Conservation (phyloP, 2,329 filamentous ascomycete genomes). For the Cladophialophora chaetospira region DNA sequence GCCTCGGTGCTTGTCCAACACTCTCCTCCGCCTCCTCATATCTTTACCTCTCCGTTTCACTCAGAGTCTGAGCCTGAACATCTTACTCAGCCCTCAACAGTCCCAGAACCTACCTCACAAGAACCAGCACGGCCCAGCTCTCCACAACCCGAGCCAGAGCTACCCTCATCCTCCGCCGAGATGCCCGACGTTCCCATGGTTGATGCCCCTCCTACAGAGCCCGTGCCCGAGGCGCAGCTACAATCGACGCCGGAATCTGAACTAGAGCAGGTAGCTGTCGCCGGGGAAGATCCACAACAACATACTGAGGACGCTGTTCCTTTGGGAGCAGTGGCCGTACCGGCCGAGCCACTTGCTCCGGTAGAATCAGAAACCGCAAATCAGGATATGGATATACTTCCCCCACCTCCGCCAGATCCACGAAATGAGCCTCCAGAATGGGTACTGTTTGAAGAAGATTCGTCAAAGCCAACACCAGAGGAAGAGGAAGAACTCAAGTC, state of each 20-base stretch:
- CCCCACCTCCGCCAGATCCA: constrained; percentile 8
- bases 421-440: constrained; percentile 43
- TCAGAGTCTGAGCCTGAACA: constrained; percentile 7
- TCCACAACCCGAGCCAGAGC: constrained; percentile 1
- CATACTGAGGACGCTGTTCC: not conserved
- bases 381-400: constrained; percentile 1
- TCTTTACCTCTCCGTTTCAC: constrained; percentile 17
- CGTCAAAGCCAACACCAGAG: constrained; percentile 56
- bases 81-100: not conserved
- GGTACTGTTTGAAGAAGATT: constrained; percentile 60
- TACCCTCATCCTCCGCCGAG: constrained; percentile 8
- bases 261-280: not conserved
- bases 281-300: constrained; percentile 8
- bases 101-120: constrained; percentile 6
- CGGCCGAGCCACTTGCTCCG: not conserved
- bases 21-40: constrained; percentile 27
- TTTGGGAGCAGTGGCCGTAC: not conserved
- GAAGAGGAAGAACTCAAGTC: constrained; percentile 63
- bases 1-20: constrained; percentile 29
- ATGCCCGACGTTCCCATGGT: constrained; percentile 22
- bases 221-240: not conserved
- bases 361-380: not conserved
- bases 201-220: constrained; percentile 8
- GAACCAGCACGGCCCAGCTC: not conserved
- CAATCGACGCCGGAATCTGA: not conserved